Evolutionary conservation across 192 early-diverging fungal species (phyloP).

Genomic region (Linnemannia schmuckeri): DNA sequence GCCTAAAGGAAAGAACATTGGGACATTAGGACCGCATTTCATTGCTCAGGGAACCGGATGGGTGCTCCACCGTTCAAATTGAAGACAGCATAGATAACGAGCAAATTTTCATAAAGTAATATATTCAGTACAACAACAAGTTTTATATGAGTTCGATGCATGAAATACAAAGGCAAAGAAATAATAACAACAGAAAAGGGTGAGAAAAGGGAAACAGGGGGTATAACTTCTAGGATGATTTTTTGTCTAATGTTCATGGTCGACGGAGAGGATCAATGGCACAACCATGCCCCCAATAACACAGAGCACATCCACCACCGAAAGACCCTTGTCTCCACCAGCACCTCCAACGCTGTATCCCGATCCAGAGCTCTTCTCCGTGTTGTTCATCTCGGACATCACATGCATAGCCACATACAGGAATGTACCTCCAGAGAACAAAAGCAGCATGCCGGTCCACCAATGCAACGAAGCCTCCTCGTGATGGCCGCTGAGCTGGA

Average conservation of each 20-base stretch:
- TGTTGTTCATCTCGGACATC: conserved; percentile 64
- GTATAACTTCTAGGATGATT: background rate
- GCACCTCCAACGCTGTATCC: conserved; percentile 46
- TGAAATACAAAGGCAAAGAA: background rate
- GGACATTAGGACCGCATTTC: background rate
- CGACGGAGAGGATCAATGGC: conserved; percentile 51
- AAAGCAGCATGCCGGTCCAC: conserved; percentile 85
- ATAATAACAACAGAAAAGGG: background rate
- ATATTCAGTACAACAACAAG: background rate
- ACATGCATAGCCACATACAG: conserved; percentile 92
- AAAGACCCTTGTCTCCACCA: conserved; percentile 42
- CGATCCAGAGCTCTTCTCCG: conserved; percentile 21
- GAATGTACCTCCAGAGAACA: conserved; percentile 94
- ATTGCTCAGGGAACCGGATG: background rate
- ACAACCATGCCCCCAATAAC: conserved; percentile 54
- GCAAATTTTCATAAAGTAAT: background rate
- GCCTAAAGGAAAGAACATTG: conserved; percentile 16
- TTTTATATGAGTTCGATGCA: background rate
- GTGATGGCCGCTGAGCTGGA: conserved; percentile 56
- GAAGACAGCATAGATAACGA: background rate
- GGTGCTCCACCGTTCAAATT: background rate
- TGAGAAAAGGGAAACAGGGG: background rate
- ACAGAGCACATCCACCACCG: conserved; percentile 41
- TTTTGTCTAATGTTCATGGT: conserved; percentile 45
- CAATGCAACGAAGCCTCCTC: conserved; percentile 65